Evolutionary conservation across 495 filamentous ascomycete species (phyloP).

Genomic region (Talaromyces nanjingensis): DNA sequence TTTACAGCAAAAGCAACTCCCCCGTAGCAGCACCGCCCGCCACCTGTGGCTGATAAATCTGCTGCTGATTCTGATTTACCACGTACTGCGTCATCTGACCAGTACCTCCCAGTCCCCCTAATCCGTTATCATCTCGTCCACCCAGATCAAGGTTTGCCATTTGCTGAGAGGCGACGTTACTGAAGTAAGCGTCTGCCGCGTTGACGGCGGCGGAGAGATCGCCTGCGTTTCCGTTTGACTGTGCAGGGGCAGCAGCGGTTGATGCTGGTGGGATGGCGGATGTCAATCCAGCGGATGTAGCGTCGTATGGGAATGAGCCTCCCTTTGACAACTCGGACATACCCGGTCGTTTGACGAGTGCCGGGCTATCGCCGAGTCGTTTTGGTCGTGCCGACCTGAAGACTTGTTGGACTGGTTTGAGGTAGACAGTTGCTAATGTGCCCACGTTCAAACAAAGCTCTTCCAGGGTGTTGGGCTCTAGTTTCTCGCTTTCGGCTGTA

Average conservation of each 20-base stretch:
- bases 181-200: constrained; percentile 83
- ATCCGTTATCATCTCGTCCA: constrained; percentile 34
- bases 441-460: constrained; percentile 97
- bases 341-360: constrained; percentile 63
- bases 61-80: constrained; percentile 48
- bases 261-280: constrained; percentile 19
- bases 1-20: constrained; percentile 40
- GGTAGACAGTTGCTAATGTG: constrained; percentile 92
- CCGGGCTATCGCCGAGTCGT: constrained; percentile 70
- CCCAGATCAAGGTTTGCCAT: constrained; percentile 63
- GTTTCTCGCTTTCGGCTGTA: constrained; percentile 90
- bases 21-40: constrained; percentile 42
- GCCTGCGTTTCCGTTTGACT: constrained; percentile 14
- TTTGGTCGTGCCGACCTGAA: constrained; percentile 83
- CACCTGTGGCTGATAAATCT: constrained; percentile 44
- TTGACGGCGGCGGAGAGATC: constrained; percentile 63
- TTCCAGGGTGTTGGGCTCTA: constrained; percentile 86
- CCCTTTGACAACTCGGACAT: constrained; percentile 36
- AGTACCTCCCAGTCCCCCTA: constrained; percentile 27
- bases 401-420: constrained; percentile 97
- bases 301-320: constrained; percentile 22
- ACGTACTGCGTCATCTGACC: constrained; percentile 41
- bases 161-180: constrained; percentile 59
- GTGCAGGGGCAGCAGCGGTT: neutral
- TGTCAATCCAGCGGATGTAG: constrained; percentile 16